Conservation (phyloP, 306 rosid genomes). For the Citrullus amarus region DNA sequence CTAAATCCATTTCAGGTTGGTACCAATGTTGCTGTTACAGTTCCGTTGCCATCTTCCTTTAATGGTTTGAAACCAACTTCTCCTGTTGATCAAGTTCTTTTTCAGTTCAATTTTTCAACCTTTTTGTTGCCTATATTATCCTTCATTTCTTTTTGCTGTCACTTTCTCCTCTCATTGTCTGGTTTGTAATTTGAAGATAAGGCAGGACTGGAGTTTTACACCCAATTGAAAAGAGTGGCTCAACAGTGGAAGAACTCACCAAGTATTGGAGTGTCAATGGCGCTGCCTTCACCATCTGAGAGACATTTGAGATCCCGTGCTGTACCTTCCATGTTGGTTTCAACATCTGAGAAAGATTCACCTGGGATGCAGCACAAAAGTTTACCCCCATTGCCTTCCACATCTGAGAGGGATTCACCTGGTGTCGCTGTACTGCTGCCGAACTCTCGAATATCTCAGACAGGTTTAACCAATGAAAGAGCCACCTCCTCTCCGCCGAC, state of each 20-base stretch:
- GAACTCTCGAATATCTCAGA: conserved; percentile 20
- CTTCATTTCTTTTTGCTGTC: not conserved
- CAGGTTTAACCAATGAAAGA: conserved; percentile 23
- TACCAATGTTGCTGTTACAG: conserved; percentile 39
- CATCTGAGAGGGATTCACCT: conserved; percentile 39
- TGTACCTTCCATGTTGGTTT: conserved; percentile 25
- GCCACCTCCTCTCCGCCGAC: conserved; percentile 28
- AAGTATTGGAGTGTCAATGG: conserved; percentile 12
- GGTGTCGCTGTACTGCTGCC: conserved; percentile 13
- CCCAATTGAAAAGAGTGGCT: conserved; percentile 51
- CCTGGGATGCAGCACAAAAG: conserved; percentile 19
- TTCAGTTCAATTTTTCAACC: conserved; percentile 17
- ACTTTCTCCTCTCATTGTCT: not conserved
- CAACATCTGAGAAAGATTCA: conserved; percentile 33
- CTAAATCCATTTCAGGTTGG: conserved; percentile 37
- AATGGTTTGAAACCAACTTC: conserved; percentile 31
- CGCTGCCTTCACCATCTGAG: conserved; percentile 25
- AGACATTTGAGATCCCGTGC: conserved; percentile 18
- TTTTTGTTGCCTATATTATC: not conserved
- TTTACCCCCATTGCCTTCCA: conserved; percentile 19
- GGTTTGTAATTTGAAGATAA: conserved; percentile 29
- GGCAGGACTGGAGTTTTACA: conserved; percentile 49
- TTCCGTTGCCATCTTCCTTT: conserved; percentile 41
- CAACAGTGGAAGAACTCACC: conserved; percentile 54
- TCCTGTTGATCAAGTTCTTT: conserved; percentile 24